A percentile compares a stretch with the other conserved stretches of the same genome.
Evolutionary conservation across 2,329 filamentous ascomycete species (phyloP).

Genomic region (Hymenoscyphus fraxineus): DNA sequence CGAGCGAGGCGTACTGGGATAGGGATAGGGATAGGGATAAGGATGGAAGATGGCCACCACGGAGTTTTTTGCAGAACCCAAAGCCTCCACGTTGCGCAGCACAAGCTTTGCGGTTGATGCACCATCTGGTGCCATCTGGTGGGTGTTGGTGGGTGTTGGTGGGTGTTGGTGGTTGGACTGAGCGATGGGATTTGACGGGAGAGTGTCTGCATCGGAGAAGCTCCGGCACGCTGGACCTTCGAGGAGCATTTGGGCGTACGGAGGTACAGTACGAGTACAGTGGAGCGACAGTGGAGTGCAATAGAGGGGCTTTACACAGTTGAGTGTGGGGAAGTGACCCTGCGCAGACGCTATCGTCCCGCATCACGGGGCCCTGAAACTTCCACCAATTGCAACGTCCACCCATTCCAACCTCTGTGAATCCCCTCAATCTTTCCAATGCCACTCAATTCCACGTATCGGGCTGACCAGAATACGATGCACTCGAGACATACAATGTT

Average conservation of each 20-base stretch:
- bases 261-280: too few relatives aligned
- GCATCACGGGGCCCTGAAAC: not conserved
- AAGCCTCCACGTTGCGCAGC: not conserved
- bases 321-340: not conserved
- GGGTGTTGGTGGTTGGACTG: not conserved
- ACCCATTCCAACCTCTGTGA: not conserved
- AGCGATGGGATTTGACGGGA: not conserved
- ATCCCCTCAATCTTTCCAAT: not conserved
- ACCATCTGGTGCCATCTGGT: too few relatives aligned
- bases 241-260: not conserved
- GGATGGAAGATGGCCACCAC: too few relatives aligned
- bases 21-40: too few relatives aligned
- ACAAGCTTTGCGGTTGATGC: not conserved
- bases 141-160: not conserved
- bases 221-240: not conserved
- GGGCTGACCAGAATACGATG: not conserved
- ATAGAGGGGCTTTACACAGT: not conserved
- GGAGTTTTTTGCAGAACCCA: too few relatives aligned
- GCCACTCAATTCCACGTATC: slow-evolving; percentile 1
- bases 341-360: not conserved
- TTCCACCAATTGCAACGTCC: not conserved
- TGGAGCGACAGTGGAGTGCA: too few relatives aligned
- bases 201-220: not conserved
- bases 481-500: not conserved
- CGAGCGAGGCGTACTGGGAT: too few relatives aligned